A percentile compares a stretch with the other conserved stretches of the same genome.
Evolutionary conservation across 331 rosid species (phyloP).

Genomic region (Quercus phellos): DNA sequence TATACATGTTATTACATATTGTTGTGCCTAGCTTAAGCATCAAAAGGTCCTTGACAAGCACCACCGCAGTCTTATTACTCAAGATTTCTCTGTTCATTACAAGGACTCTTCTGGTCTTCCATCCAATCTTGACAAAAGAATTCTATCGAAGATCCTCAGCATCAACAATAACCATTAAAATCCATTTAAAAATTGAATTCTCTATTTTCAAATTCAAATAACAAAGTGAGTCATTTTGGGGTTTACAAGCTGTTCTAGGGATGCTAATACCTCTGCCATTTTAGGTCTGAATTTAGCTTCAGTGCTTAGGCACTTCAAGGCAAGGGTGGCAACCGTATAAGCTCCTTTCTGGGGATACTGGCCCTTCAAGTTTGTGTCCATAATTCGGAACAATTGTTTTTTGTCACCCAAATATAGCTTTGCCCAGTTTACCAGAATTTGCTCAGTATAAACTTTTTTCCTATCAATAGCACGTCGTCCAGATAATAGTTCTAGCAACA

Average conservation of each 20-base stretch:
- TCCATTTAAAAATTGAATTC: constrained; percentile 11
- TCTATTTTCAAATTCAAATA: background rate
- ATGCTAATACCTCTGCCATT: constrained; percentile 66
- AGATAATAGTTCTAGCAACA: constrained; percentile 68
- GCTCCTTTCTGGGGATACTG: constrained; percentile 92
- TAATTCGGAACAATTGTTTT: constrained; percentile 70
- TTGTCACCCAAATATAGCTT: constrained; percentile 77
- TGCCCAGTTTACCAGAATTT: constrained; percentile 88
- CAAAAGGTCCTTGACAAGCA: no score
- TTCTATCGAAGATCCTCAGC: no score
- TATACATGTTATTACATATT: no score
- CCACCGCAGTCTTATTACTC: no score
- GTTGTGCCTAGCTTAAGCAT: no score
- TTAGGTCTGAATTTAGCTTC: constrained; percentile 84
- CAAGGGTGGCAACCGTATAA: constrained; percentile 67
- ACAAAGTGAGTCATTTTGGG: constrained; percentile 32
- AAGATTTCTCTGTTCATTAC: no score
- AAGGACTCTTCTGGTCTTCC: no score
- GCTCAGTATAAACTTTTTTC: constrained; percentile 54
- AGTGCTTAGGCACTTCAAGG: constrained; percentile 60
- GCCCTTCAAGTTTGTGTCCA: constrained; percentile 92
- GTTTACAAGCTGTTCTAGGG: constrained; percentile 59
- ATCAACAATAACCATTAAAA: no score
- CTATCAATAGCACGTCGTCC: constrained; percentile 82
- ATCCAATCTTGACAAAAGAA: no score